Percentiles rank a stretch among this genome's conserved stretches.
Evolutionary conservation across 2,329 filamentous ascomycete species (phyloP).

Genomic region (Ophiobolus disseminans): DNA sequence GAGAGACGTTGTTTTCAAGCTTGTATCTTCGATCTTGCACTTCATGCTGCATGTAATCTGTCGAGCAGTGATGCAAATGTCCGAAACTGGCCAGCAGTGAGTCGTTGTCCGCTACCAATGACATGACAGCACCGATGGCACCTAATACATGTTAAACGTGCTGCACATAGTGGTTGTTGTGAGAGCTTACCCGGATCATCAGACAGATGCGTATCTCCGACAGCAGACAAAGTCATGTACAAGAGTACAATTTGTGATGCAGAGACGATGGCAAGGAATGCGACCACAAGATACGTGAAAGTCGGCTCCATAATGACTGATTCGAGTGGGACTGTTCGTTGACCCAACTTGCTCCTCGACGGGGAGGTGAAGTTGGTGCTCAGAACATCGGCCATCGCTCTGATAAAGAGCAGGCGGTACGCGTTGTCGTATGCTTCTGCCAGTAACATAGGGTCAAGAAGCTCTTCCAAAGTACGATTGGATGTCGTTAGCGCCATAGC

Average conservation of each 20-base stretch:
- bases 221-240: too few relatives aligned
- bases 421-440: constrained; percentile 45
- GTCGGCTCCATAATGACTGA: constrained; percentile 45
- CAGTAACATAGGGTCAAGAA: constrained; percentile 42
- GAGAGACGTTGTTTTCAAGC: background rate
- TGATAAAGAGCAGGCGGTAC: constrained; percentile 52
- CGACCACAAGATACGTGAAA: constrained; percentile 48
- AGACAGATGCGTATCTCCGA: too few relatives aligned
- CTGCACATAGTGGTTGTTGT: too few relatives aligned
- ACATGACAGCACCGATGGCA: constrained; percentile 44
- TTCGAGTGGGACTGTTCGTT: constrained; percentile 26
- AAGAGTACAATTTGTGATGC: constrained; percentile 30
- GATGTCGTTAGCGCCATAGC: too few relatives aligned
- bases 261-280: constrained; percentile 32
- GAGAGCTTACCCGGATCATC: too few relatives aligned
- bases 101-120: constrained; percentile 28
- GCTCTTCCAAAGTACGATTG: constrained; percentile 34
- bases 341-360: constrained; percentile 15
- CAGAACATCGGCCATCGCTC: constrained; percentile 39
- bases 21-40: constrained; percentile 11
- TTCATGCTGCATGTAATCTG: constrained; percentile 16
- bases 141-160: too few relatives aligned
- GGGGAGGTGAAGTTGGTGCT: constrained; percentile 9
- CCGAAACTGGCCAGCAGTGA: constrained; percentile 22
- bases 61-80: constrained; percentile 21